phyloP scores from a whole-genome alignment of 129 eudicot genomes.

The Sambucus nigra region DNA sequence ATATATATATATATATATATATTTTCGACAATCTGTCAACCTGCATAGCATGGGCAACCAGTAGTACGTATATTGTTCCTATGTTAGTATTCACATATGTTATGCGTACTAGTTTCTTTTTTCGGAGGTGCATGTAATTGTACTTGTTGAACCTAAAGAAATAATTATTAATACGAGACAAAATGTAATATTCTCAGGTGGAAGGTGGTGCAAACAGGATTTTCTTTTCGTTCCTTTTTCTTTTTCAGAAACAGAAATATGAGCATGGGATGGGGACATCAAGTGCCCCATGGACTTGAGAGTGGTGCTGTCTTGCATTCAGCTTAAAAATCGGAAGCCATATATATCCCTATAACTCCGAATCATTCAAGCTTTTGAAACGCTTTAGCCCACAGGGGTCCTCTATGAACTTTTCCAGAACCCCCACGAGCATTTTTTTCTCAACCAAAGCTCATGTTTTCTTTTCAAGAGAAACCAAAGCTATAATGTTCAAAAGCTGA shows the following conservation, averaged over 20 bases:
- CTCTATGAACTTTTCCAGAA: neutral
- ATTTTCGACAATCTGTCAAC: too few relatives aligned
- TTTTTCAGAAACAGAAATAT: neutral
- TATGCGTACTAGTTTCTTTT: too few relatives aligned
- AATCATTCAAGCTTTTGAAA: constrained; percentile 31
- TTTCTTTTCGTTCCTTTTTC: constrained; percentile 2
- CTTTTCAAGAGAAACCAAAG: neutral
- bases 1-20: too few relatives aligned
- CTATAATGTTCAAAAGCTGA: constrained; percentile 20
- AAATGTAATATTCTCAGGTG: too few relatives aligned
- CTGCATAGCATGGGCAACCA: too few relatives aligned
- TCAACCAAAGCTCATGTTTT: neutral
- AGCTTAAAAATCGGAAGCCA: constrained; percentile 22
- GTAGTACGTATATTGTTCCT: too few relatives aligned
- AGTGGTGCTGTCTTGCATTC: constrained; percentile 41
- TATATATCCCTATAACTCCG: constrained; percentile 7
- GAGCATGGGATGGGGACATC: constrained; percentile 19
- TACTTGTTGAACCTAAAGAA: too few relatives aligned
- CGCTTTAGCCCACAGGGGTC: constrained; percentile 6
- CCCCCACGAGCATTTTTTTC: constrained; percentile 18
- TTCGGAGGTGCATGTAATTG: too few relatives aligned
- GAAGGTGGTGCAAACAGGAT: constrained; percentile 6
- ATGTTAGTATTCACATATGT: too few relatives aligned
- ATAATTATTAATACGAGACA: constrained; percentile 10
- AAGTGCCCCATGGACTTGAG: constrained; percentile 10